Conservation (phyloP, 257 asterid genomes). For the Coffea eugenioides region DNA sequence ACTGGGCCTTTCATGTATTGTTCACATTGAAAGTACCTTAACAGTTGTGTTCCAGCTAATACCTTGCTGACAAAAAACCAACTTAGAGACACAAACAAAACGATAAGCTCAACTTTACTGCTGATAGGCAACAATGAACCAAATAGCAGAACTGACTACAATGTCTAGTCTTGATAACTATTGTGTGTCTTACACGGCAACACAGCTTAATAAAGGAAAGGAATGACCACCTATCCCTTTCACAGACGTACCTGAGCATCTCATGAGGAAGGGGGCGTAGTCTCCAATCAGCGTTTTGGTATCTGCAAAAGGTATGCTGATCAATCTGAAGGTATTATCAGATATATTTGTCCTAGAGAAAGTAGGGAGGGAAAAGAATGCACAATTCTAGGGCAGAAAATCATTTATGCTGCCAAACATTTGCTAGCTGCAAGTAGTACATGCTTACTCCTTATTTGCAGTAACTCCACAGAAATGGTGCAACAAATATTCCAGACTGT, state of each 20-base stretch:
- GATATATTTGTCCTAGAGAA: too few relatives aligned
- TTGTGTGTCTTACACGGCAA: neutral
- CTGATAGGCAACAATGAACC: neutral
- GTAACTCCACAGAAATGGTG: slow-evolving; percentile 81
- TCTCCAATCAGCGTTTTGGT: slow-evolving; percentile 99
- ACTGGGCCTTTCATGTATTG: too few relatives aligned
- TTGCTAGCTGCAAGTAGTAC: slow-evolving; percentile 17
- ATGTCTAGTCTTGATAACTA: neutral
- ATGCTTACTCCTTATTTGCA: slow-evolving; percentile 89
- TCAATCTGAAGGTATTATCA: slow-evolving; percentile 17
- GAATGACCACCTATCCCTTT: slow-evolving; percentile 7
- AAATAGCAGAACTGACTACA: neutral
- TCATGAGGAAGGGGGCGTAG: slow-evolving; percentile 86
- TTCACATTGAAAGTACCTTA: too few relatives aligned
- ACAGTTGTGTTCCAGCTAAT: too few relatives aligned
- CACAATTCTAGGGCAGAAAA: neutral
- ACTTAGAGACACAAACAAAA: neutral
- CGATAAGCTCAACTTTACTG: neutral
- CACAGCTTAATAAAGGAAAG: neutral
- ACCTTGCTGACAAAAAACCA: neutral
- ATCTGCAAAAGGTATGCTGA: slow-evolving; percentile 45
- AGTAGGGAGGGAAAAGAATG: neutral
- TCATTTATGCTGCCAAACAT: neutral
- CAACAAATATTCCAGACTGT: slow-evolving; percentile 83
- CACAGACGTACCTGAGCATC: slow-evolving; percentile 61